Evolutionary conservation across 202 grass and related monocot genomes (phyloP), one percentile per base, ranked within the genome.

Genomic region (Panicum virgatum): DNA sequence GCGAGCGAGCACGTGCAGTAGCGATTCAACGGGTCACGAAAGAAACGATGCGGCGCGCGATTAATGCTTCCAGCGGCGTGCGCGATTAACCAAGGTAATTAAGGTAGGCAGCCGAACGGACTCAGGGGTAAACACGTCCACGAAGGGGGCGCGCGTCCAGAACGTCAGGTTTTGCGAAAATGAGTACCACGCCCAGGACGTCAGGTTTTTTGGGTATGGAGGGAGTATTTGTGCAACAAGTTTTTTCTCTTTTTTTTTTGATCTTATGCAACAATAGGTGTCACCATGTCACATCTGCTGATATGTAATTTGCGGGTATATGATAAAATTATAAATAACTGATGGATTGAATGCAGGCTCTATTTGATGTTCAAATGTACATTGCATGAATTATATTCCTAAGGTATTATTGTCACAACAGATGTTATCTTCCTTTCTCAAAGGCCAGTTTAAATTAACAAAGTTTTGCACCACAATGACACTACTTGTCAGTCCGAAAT

Each of bases 241-340:
- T 34, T 34, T 34, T 34, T 34, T n/a, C n/a, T n/a, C n/a, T 4
- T 34, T 5, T 34, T 0, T 34, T 5, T 34, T 34, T 34, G 32
- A 34, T 34, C 32, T 34, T 83, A 68, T 72, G 53, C 53, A 6
- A 51, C 58, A 63, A 51, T 60, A 74, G 73, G 51, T 81, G 79
- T 29, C 30, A 36, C 66, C 44, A 25, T 75, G 62, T 56, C 72
- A 47, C 44, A 14, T 70, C 37, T 12, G 62, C 48, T 59, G n/a
- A 37, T n/a, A 19, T 87, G 51, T 81, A 34, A 62, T 73, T 82
- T 70, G 72, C 3, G 5, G 7, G 80, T 22, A 77, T 43, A 6
- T 69, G 59, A 20, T 82, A 56, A 26, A 60, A 20, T 53, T 62
- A 12, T 66, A 72, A 36, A 69, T 65, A 66, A 20, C n/a, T 78